Base-by-base conservation (phyloP, 768 basidiomycete species). In the Tylopilus vinaceipallidus region DNA sequence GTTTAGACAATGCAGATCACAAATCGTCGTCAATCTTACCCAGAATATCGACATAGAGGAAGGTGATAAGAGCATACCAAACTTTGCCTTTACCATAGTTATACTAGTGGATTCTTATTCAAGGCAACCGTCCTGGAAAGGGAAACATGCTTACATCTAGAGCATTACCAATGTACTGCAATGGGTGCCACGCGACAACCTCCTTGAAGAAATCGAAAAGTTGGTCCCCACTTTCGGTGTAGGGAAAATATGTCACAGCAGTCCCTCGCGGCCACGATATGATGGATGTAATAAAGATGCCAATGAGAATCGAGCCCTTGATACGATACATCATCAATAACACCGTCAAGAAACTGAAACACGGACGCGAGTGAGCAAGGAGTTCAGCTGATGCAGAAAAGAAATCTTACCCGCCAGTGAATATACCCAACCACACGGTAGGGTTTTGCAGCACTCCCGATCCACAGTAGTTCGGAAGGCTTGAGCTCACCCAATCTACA, bases 211-310 rank as follows among this genome's bases (percentile, higher is more conserved):
- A 92, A 55, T 84, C 80, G 63, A 91, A 94, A 37, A 85, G 73
- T 26, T 75, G 77, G 59, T 94, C 79, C 8, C 91, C 91, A 4
- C 76, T 60, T 0, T 57, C 56, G 6, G 81, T 88, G 58, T 92
- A 74, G 2, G 91, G 91, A 74, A 94, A 94, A 59, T 78, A 84
- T 12, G 91, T 92, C 59, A 94, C 84, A 8, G 81, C 29, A 0
- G 91, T 91, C 0, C 80, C 76, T n/a, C 91, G 82, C 0, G 90
- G 89, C 91, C 91, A 94, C 0, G 88, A 91, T 58, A 91, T 82
- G 67, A 92, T 77, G 20, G 89, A 82, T n/a, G 85, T 86, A 51
- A 92, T 69, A 73, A 91, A 76, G 60, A 94, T 91, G 39, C 91
- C 91, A 50, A 85, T 83, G 40, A 87, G 81, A 65, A 90, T 87